A percentile compares a stretch with the other conserved stretches of the same genome.
These are phyloP conservation scores for Cornus kousa DNA, from an alignment of 148 eudicot species.

Conservation along the genomic window DNA sequence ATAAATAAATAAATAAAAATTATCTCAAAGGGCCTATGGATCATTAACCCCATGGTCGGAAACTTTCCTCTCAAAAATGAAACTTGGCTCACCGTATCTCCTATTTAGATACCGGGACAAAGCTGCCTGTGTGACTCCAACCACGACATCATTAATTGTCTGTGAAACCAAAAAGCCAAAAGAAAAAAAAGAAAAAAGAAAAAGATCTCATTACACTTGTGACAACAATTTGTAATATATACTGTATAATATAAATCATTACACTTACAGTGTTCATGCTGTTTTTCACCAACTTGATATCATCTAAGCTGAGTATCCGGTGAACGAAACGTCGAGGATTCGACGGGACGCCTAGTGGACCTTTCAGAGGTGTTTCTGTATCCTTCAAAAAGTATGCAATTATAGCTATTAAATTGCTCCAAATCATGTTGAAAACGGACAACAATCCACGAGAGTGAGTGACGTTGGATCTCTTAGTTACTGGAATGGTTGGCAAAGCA, in stretches of 20 bases:
- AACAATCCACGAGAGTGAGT: neutral
- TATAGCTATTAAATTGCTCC: slow-evolving; percentile 38
- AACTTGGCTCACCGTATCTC: slow-evolving; percentile 43
- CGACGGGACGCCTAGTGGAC: neutral
- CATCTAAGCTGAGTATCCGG: slow-evolving; percentile 43
- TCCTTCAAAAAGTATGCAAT: slow-evolving; percentile 47
- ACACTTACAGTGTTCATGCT: slow-evolving; percentile 47
- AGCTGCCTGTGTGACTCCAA: slow-evolving; percentile 74
- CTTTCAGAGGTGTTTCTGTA: slow-evolving; percentile 41
- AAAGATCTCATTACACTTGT: too few species aligned
- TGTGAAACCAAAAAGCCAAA: slow-evolving; percentile 5
- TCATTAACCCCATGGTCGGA: too few species aligned
- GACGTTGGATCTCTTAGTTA: neutral
- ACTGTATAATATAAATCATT: too few species aligned
- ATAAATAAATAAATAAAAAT: too few species aligned
- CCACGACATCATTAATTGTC: slow-evolving; percentile 69
- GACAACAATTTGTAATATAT: too few species aligned
- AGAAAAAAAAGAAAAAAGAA: too few species aligned
- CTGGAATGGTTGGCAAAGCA: slow-evolving; percentile 44
- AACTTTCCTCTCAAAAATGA: too few species aligned
- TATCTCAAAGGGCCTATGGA: too few species aligned
- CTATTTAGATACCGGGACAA: slow-evolving; percentile 53
- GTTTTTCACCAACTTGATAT: slow-evolving; percentile 57
- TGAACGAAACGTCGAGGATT: slow-evolving; percentile 24
- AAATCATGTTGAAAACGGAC: slow-evolving; percentile 18